Base-by-base conservation (phyloP, 352 stramenopile genomes). In the Phytophthora parvispora region DNA sequence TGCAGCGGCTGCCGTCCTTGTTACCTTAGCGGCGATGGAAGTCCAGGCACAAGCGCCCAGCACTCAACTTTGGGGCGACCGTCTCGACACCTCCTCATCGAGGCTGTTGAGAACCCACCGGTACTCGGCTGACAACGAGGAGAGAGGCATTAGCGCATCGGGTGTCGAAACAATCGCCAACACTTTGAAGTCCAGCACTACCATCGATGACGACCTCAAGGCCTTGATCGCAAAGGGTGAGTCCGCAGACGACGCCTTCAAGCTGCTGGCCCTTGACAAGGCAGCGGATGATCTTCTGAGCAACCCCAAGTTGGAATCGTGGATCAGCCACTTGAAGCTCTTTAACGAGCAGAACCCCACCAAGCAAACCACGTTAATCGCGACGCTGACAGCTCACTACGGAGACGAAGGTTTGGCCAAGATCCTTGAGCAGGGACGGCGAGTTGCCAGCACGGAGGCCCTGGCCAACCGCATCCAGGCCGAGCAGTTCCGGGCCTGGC, bases 291-390 rank as follows among this genome's bases (percentile, higher is more conserved):
- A 42, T 18, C 29, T 68, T 1, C 32, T 62, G 4, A 69, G 25
- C 7, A 69, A 29, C 25, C 61, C 61, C 3, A 5, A 58, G 8
- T 45, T 69, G 12, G 16, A 8, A 13, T 29, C 24, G 0, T 69
- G 51, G 52, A 48, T 57, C 9, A 12, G 56, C 24, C 60, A 69
- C 13, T 32, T 69, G 61, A 53, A 51, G 9, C 8, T 22, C 8
- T 69, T 69, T 52, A 69, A 69, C 32, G 40, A 63, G 32, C 29
- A 63, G 24, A 22, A 61, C 28, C 60, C 60, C 16, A 43, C 4
- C n/a, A 60, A 57, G 38, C 25, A 59, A 25, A 73, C 59, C 0
- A 60, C 51, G 4, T 60, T 52, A 24, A 52, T 52, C 16, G 22
- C 22, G 24, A 29, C 22, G 45, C 20, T 52, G n/a, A 52, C 45